Conservation (phyloP, 2,329 filamentous ascomycete species). For the Blastomyces parvus region DNA sequence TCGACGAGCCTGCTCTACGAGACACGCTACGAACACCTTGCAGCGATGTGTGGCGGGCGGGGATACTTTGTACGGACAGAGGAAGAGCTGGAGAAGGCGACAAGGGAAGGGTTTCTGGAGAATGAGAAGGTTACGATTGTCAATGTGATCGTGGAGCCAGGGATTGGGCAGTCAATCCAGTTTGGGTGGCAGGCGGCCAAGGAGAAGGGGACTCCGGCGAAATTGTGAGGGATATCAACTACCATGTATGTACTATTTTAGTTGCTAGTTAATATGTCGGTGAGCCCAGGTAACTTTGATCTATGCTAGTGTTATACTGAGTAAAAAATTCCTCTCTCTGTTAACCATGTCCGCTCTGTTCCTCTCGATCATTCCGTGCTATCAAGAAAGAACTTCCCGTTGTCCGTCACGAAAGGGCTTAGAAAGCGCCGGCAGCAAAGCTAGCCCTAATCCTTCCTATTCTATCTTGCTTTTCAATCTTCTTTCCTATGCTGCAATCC, state of each 20-base stretch:
- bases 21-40: constrained; percentile 47
- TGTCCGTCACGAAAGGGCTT: too few relatives aligned
- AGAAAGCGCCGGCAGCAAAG: too few relatives aligned
- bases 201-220: constrained; percentile 19
- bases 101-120: constrained; percentile 41
- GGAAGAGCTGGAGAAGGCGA: constrained; percentile 44
- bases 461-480: too few relatives aligned
- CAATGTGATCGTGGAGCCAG: constrained; percentile 48
- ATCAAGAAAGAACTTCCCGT: too few relatives aligned
- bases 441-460: too few relatives aligned
- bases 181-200: constrained; percentile 30
- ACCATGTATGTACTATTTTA: background rate
- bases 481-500: too few relatives aligned
- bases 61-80: constrained; percentile 45
- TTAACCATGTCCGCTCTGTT: background rate
- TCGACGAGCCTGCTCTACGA: constrained; percentile 46
- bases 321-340: background rate
- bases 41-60: constrained; percentile 46
- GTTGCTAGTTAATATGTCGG: background rate
- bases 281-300: background rate
- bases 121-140: constrained; percentile 41
- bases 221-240: constrained; percentile 16
- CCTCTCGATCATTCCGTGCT: too few relatives aligned
- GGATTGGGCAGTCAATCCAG: constrained; percentile 33
- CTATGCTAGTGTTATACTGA: background rate